Evolutionary conservation across 2,329 filamentous ascomycete genomes (phyloP).

Genomic region (Pyricularia sp.): DNA sequence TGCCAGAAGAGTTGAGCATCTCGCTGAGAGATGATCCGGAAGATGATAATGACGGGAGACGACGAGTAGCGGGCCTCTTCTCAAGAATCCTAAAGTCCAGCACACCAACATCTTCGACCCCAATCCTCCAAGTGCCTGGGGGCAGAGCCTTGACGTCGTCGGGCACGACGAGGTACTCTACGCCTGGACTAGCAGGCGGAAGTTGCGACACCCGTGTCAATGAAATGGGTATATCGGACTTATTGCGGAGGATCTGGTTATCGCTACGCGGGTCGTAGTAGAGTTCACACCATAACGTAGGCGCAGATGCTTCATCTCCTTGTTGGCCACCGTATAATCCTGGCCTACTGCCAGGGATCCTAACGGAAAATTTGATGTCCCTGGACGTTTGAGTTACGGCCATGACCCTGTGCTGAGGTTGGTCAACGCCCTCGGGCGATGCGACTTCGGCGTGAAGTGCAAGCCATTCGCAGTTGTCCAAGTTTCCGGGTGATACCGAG

Average conservation of each 20-base stretch:
- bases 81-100: conserved; percentile 50
- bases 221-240: conserved; percentile 42
- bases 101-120: conserved; percentile 36
- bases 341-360: conserved; percentile 32
- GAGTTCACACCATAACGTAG: conserved; percentile 48
- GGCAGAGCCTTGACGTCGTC: conserved; percentile 34
- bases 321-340: conserved; percentile 11
- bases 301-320: conserved; percentile 28
- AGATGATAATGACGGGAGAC: conserved; percentile 21
- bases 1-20: conserved; percentile 35
- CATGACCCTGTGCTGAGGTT: conserved; percentile 46
- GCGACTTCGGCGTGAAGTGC: conserved; percentile 45
- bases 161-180: conserved; percentile 27
- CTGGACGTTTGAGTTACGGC: conserved; percentile 51
- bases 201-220: conserved; percentile 35
- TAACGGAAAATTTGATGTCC: conserved; percentile 51
- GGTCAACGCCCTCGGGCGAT: conserved; percentile 26
- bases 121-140: conserved; percentile 49
- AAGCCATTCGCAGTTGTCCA: conserved; percentile 47
- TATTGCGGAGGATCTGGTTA: conserved; percentile 46
- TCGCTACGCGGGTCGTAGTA: conserved; percentile 52
- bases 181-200: conserved; percentile 23
- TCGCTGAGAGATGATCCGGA: conserved; percentile 15
- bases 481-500: conserved; percentile 43
- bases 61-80: conserved; percentile 34